Evolutionary conservation across 1,284 basidiomycete genomes (phyloP), one percentile per base, ranked within the genome.

Genomic region (Entoloma clypeatum): DNA sequence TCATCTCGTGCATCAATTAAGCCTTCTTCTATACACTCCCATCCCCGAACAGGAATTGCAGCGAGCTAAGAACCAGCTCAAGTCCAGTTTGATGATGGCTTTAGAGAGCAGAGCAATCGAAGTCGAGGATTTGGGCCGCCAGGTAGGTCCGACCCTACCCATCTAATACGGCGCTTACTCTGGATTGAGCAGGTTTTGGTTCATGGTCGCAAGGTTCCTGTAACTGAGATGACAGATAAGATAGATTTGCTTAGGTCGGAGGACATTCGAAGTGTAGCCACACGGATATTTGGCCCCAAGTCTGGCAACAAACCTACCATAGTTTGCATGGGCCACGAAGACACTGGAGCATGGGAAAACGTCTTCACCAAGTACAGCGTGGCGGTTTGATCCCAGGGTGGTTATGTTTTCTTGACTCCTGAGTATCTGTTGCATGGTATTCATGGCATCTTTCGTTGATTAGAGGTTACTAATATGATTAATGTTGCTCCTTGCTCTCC

Each of bases 21-120:
- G 81, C 54, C 52, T 89, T 45, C 67, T 91, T 36, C 62, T 86
- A 41, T 82, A 89, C 59, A 73, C 76, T 21, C 71, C 72, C 7
- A 75, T 92, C 17, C 80, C 81, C 1, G 62, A 71, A 27, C 62
- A 59, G 5, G 95, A 99, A 63, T 75, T 98, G 24, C 70, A 67
- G 40, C 75, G 95, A 38, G 95, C 95, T 26, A 94, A 93, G 72
- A 98, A 98, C 61, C 95, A 98, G 72, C 78, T 99, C 47, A 94
- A 94, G 68, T 88, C 85, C 32, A 89, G 85, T 46, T 67, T 99
- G 51, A 88, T 95, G 67, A 98, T 98, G 95, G 91, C 92, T 4
- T 68, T 98, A 31, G 95, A 99, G 70, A 93, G 90, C 56, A 71
- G 91, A 26, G 72, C 90, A 17, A 83, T 97, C 2, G 91, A 92